Evolutionary conservation across 2,329 filamentous ascomycete species (phyloP), one percentile per base, ranked within the genome.

Genomic region (Talaromyces funiculosus): DNA sequence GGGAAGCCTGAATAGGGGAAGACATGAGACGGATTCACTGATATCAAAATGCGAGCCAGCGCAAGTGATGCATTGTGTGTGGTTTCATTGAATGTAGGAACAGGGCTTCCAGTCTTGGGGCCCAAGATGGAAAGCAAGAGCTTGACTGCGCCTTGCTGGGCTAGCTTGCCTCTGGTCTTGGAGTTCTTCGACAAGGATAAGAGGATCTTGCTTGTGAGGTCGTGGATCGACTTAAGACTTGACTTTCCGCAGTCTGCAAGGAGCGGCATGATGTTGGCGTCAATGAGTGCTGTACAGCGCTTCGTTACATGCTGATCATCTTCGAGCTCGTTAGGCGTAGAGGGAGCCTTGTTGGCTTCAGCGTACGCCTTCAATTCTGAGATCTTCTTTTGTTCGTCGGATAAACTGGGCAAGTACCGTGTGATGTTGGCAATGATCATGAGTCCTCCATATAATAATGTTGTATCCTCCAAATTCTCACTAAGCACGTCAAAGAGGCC

Each of bases 321-420:
- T 61, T 94, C 87, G 0, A 95, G 79, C 7, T 85, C 84, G 69
- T 92, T 85, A 0, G 80, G 72, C 20, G 73, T 71, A 1, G 78
- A 74, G n/a, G 83, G 71, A 63, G 84, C 84, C 68, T 90, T 92
- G 4, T 87, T 86, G 0, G 91, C 89, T 70, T 96, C 90, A 14
- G 94, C 94, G 68, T 97, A 99, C 2, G 92, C 90, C 78, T 96
- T 97, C 47, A 99, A 83, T 72, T 99, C 90, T 5, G 84, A 84
- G 78, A 99, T 90, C 69, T 90, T 91, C 77, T 93, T 94, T 68
- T 97, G 89, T 74, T 99, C 94, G 64, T 97, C 93, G 0, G 90
- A 88, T 42, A 92, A 80, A 7, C 80, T 80, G 6, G 92, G 92
- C 42, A 85, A 82, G 71, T 96, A 97, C 31, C 84, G 82, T 14